A percentile compares a stretch with the other conserved stretches of the same genome.
Evolutionary conservation across 306 rosid genomes (phyloP).

Genomic region (Glycine latifolia): DNA sequence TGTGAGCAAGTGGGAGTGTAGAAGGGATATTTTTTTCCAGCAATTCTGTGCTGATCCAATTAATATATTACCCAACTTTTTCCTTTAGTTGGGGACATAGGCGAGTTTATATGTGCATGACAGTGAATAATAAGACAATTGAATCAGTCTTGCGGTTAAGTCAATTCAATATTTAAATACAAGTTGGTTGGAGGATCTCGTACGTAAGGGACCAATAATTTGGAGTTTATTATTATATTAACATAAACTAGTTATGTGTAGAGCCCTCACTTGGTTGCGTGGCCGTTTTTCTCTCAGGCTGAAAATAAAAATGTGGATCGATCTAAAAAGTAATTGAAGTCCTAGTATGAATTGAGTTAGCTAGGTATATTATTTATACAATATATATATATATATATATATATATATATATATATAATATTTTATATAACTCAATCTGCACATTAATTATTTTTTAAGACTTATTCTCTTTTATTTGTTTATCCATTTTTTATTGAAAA

Average conservation of each 20-base stretch:
- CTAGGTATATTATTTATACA: not conserved
- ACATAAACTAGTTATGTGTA: too few relatives aligned
- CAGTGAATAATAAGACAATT: constrained; percentile 11
- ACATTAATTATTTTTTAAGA: not conserved
- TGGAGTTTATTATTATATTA: constrained; percentile 13
- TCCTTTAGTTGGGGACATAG: not conserved
- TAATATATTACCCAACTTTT: not conserved
- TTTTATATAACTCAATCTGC: not conserved
- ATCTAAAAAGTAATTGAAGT: not conserved
- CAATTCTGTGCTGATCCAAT: constrained; percentile 36
- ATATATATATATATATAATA: not conserved
- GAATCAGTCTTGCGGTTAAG: constrained; percentile 38
- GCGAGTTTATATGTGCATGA: not conserved
- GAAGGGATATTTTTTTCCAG: constrained; percentile 35
- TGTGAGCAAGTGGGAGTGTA: constrained; percentile 42
- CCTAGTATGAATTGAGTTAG: not conserved
- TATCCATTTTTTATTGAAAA: not conserved
- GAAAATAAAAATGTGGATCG: not conserved
- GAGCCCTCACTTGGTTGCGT: not conserved
- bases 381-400: not conserved
- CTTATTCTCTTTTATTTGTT: not conserved
- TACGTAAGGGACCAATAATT: constrained; percentile 41
- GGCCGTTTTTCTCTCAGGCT: not conserved
- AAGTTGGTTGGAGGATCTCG: constrained; percentile 29
- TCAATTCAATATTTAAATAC: constrained; percentile 30